Percentiles rank a stretch among this genome's conserved stretches.
Evolutionary conservation across 768 basidiomycete species (phyloP).

Genomic region (Lyophyllum semitale): DNA sequence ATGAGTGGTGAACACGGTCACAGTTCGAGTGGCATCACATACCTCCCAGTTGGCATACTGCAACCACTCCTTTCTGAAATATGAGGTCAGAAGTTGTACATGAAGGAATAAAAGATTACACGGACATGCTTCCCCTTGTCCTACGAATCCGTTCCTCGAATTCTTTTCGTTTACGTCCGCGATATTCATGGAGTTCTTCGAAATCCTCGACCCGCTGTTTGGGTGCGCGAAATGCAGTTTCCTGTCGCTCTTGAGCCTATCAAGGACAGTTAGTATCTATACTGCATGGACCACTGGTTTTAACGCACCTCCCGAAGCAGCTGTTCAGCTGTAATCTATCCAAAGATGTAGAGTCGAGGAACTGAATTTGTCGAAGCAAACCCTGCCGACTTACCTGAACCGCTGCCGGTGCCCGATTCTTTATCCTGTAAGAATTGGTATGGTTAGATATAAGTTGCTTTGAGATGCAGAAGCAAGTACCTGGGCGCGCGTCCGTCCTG

Average conservation of each 20-base stretch:
- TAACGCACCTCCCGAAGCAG: constrained; percentile 82
- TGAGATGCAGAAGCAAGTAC: not conserved
- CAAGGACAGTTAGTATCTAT: not conserved
- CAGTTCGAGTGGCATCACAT: constrained; percentile 18
- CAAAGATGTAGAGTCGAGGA: constrained; percentile 12
- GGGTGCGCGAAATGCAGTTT: constrained; percentile 87
- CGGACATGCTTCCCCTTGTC: constrained; percentile 80
- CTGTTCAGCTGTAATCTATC: constrained; percentile 96
- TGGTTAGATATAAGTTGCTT: not conserved
- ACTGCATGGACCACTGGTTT: not conserved
- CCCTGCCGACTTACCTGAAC: constrained; percentile 65
- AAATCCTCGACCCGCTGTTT: constrained; percentile 96
- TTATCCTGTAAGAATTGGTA: constrained; percentile 55
- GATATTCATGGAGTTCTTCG: constrained; percentile 89
- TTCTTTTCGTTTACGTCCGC: constrained; percentile 89
- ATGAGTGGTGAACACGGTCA: constrained; percentile 1
- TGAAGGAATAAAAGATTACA: constrained; percentile 2
- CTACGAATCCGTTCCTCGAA: constrained; percentile 88
- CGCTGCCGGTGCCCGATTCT: constrained; percentile 94
- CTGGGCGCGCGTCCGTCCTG: constrained; percentile 19
- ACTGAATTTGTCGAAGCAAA: not conserved
- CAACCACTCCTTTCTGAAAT: constrained; percentile 77
- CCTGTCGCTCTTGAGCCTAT: constrained; percentile 97
- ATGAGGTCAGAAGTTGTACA: not conserved
- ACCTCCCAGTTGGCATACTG: constrained; percentile 89